phyloP scores from a whole-genome alignment of 2,329 filamentous ascomycete genomes.

The Colletotrichum graminicola region DNA sequence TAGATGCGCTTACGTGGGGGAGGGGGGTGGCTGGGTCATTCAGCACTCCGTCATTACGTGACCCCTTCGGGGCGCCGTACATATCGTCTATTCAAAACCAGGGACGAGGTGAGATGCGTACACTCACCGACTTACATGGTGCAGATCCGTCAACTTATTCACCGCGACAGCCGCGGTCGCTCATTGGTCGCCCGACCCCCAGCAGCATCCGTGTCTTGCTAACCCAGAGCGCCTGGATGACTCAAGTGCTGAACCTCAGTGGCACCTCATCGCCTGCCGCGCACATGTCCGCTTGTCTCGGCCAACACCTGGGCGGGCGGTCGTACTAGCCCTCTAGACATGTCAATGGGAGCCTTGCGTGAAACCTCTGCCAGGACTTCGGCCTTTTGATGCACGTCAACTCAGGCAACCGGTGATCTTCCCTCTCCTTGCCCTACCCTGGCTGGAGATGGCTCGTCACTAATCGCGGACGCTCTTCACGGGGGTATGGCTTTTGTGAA shows the following conservation, averaged over 20 bases:
- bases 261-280: conserved; percentile 26
- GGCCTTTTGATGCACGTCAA: conserved; percentile 5
- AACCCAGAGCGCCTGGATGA: conserved; percentile 26
- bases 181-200: conserved; percentile 29
- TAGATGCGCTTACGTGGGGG: conserved; percentile 3
- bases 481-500: neutral
- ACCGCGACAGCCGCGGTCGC: conserved; percentile 14
- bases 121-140: conserved; percentile 33
- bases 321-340: neutral
- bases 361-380: neutral
- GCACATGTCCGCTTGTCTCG: conserved; percentile 6
- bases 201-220: conserved; percentile 23
- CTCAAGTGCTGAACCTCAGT: conserved; percentile 15
- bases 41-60: neutral
- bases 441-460: neutral
- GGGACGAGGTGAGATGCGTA: conserved; percentile 28
- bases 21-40: neutral
- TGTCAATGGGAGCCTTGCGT: conserved; percentile 4
- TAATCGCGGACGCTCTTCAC: conserved; percentile 3
- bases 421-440: neutral
- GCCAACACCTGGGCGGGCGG: neutral
- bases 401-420: conserved; percentile 15
- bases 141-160: conserved; percentile 19
- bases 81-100: neutral
- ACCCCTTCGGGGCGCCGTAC: neutral